Conservation (phyloP, 2,329 filamentous ascomycete genomes). For the Aspergillus amoenus region DNA sequence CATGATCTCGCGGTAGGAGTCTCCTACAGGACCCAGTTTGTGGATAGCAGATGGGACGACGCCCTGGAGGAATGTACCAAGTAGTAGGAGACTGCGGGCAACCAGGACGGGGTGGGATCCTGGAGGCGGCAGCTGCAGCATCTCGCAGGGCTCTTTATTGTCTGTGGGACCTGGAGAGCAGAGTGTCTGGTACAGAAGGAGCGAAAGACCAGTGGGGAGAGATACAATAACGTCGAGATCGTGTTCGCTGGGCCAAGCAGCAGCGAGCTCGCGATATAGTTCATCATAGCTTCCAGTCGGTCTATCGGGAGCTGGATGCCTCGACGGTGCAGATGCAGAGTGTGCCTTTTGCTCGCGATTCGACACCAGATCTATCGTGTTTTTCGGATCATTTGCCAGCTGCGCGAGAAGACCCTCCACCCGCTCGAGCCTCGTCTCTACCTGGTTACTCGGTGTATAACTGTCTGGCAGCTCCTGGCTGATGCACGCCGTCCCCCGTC, state of each 20-base stretch:
- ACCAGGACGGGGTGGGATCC: conserved; percentile 51
- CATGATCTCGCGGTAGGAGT: conserved; percentile 5
- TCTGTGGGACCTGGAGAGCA: background rate
- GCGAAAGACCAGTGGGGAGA: conserved; percentile 3
- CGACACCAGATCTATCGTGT: too few species aligned
- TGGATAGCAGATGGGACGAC: conserved; percentile 24
- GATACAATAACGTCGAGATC: conserved; percentile 5
- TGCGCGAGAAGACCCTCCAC: conserved; percentile 3
- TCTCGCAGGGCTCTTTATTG: background rate
- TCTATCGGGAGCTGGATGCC: background rate
- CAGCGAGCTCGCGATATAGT: background rate
- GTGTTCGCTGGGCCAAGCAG: conserved; percentile 2
- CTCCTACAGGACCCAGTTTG: background rate
- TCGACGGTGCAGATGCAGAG: background rate
- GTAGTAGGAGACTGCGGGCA: conserved; percentile 49
- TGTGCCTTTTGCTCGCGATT: too few species aligned
- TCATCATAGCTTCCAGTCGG: background rate
- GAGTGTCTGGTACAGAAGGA: background rate
- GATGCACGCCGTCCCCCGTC: conserved; percentile 37
- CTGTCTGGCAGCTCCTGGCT: conserved; percentile 49
- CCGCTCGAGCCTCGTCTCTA: conserved; percentile 5
- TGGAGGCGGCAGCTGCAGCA: conserved; percentile 38
- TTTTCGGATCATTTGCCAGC: background rate
- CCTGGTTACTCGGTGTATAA: conserved; percentile 21
- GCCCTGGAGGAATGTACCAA: conserved; percentile 51